phyloP scores from a whole-genome alignment of 2,329 filamentous ascomycete species.

The Fusarium sambucinum region DNA sequence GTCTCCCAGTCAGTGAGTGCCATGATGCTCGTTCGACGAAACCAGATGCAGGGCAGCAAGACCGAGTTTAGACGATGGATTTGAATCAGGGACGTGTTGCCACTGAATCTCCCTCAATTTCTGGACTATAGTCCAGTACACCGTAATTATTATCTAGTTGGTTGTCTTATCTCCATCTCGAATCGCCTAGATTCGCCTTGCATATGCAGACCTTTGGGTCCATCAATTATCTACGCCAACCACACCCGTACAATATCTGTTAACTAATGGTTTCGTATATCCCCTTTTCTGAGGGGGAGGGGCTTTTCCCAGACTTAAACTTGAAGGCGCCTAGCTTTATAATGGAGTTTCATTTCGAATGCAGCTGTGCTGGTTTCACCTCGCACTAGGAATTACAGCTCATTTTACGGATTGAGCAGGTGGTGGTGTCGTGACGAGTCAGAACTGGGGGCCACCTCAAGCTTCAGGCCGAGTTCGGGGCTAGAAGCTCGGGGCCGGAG shows the following conservation, averaged over 20 bases:
- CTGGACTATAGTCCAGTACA: not conserved
- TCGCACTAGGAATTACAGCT: conserved; percentile 19
- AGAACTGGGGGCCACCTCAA: conserved; percentile 41
- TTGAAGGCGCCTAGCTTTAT: conserved; percentile 42
- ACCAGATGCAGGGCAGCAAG: conserved; percentile 28
- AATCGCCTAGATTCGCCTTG: conserved; percentile 36
- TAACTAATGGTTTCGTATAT: conserved; percentile 23
- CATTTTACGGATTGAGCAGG: conserved; percentile 38
- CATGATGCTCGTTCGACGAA: conserved; percentile 12
- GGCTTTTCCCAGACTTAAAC: conserved; percentile 10
- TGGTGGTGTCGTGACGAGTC: conserved; percentile 42
- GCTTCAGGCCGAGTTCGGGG: conserved; percentile 45
- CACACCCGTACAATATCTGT: conserved; percentile 23
- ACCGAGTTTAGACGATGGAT: conserved; percentile 14
- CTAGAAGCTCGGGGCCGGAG: conserved; percentile 41
- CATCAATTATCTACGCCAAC: conserved; percentile 27
- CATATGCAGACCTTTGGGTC: conserved; percentile 29
- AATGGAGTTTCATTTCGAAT: conserved; percentile 34
- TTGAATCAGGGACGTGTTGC: conserved; percentile 31
- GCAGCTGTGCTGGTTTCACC: conserved; percentile 30
- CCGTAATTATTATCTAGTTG: not conserved
- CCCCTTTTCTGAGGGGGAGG: conserved; percentile 16
- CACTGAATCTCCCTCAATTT: conserved; percentile 4
- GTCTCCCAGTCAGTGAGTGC: conserved; percentile 7
- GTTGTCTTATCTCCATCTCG: conserved; percentile 36